A percentile compares a stretch with the other conserved stretches of the same genome.
phyloP scores from a whole-genome alignment of 768 basidiomycete genomes.

The Ramaria rubella region DNA sequence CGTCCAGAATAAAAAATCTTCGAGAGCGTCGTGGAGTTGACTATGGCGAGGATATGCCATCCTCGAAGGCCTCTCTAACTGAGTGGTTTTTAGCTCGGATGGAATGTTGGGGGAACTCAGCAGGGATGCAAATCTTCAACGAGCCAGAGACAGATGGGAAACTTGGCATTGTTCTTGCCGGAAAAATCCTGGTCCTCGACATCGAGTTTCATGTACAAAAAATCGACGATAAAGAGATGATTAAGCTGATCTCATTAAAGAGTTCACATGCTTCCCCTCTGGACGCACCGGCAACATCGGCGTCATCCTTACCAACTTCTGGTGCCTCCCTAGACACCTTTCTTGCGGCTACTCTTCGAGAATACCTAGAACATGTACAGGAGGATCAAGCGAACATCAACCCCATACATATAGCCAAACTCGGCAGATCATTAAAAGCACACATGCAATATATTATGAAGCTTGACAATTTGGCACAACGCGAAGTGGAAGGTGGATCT shows the following conservation, averaged over 20 bases:
- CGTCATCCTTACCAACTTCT: constrained; percentile 11
- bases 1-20: constrained; percentile 42
- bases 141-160: constrained; percentile 47
- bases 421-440: constrained; percentile 43
- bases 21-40: constrained; percentile 38
- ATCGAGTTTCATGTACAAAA: constrained; percentile 48
- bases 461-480: constrained; percentile 61
- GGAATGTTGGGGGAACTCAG: constrained; percentile 53
- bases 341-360: constrained; percentile 47
- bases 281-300: constrained; percentile 26
- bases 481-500: constrained; percentile 53
- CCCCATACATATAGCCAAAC: constrained; percentile 43
- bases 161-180: constrained; percentile 58
- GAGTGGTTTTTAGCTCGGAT: constrained; percentile 57
- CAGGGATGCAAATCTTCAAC: constrained; percentile 70
- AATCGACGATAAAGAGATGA: constrained; percentile 23
- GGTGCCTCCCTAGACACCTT: constrained; percentile 51
- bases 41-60: constrained; percentile 62
- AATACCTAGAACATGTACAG: constrained; percentile 56
- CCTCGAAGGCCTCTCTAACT: constrained; percentile 37
- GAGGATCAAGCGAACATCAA: constrained; percentile 45
- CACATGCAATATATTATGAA: constrained; percentile 65
- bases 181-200: constrained; percentile 76
- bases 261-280: constrained; percentile 63
- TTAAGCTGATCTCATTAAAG: constrained; percentile 54